These are phyloP conservation scores for Colletotrichum nymphaeae DNA, from an alignment of 2,329 filamentous ascomycete species.

Conservation along the genomic window DNA sequence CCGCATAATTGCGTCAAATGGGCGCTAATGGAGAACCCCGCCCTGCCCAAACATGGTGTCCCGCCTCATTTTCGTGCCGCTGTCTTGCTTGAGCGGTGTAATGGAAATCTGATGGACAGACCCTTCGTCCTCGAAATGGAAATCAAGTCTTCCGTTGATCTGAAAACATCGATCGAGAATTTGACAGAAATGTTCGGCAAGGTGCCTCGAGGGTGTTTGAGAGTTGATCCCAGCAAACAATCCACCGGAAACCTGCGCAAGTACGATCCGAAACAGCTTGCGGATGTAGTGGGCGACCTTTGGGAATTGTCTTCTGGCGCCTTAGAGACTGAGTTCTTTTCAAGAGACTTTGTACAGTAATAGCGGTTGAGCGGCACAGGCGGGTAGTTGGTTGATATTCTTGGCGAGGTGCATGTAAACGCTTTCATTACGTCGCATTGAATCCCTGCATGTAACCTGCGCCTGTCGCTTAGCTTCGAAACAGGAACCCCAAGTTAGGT, in stretches of 20 bases:
- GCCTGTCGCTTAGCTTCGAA: not conserved
- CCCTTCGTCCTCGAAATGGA: not conserved
- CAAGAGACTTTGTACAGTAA: not conserved
- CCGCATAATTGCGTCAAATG: not conserved
- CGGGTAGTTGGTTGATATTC: not conserved
- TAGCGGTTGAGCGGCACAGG: not conserved
- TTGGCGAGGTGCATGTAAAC: not conserved
- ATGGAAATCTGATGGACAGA: not conserved
- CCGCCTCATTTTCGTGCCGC: not conserved
- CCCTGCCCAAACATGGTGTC: not conserved
- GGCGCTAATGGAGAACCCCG: not conserved
- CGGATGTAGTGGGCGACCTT: not conserved
- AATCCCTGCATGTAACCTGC: not conserved
- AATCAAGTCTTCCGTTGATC: not conserved
- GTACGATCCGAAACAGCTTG: not conserved
- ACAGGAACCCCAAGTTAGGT: not conserved
- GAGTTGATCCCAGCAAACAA: not conserved
- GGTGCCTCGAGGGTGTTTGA: not conserved
- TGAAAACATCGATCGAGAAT: not conserved
- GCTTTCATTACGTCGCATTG: not conserved
- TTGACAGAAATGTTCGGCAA: not conserved
- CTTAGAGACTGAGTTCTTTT: not conserved
- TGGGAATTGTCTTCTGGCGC: not conserved
- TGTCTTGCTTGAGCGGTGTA: not conserved
- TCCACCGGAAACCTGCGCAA: not conserved